These are phyloP conservation scores for Diaporthe humulicola DNA, from an alignment of 2,329 filamentous ascomycete genomes.

Conservation along the genomic window DNA sequence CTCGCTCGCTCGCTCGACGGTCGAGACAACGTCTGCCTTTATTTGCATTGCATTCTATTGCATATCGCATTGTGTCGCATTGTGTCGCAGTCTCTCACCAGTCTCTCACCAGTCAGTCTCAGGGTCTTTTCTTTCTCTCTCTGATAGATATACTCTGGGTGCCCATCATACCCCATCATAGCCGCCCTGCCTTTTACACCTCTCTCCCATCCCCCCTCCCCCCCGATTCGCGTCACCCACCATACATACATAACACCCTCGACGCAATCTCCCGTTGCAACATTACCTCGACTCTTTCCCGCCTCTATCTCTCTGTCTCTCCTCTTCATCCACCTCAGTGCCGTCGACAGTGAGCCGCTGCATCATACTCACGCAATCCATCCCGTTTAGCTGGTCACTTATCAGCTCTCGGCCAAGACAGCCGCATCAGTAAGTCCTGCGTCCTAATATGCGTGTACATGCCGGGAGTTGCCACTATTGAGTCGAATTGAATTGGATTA, in stretches of 20 bases:
- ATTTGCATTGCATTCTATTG: slow-evolving; percentile 5
- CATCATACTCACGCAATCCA: background rate
- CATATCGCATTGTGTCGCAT: background rate
- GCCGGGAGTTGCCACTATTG: slow-evolving; percentile 8
- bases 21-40: background rate
- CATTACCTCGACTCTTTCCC: background rate
- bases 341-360: background rate
- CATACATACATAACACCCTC: background rate
- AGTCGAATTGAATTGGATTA: slow-evolving; percentile 19
- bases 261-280: slow-evolving; percentile 21
- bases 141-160: slow-evolving; percentile 22
- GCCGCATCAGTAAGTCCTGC: slow-evolving; percentile 3
- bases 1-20: background rate
- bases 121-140: background rate
- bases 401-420: background rate
- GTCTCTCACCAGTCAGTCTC: background rate
- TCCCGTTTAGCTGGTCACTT: background rate
- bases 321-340: background rate
- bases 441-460: background rate
- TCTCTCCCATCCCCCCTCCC: background rate
- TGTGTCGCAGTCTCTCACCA: slow-evolving; percentile 5
- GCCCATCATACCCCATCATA: slow-evolving; percentile 3
- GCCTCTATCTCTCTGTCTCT: background rate
- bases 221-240: slow-evolving; percentile 5
- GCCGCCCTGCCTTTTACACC: background rate